Evolutionary conservation across 2,329 filamentous ascomycete species (phyloP).

Genomic region (Colletotrichum liriopes): DNA sequence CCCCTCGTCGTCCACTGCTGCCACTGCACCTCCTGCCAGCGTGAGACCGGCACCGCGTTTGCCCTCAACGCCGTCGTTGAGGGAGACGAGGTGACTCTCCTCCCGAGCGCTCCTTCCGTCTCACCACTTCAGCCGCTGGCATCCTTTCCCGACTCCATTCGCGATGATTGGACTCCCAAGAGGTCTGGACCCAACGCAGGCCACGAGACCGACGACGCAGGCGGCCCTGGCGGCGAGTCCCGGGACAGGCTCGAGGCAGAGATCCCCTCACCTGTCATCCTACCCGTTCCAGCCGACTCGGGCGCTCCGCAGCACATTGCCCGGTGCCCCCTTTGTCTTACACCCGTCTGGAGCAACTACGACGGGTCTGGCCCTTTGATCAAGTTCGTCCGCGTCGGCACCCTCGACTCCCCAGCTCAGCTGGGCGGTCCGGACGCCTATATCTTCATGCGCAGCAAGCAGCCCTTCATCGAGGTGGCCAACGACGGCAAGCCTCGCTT

Average conservation of each 20-base stretch:
- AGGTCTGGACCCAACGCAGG: conserved; percentile 4
- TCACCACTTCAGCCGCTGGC: conserved; percentile 28
- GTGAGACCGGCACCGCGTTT: conserved; percentile 58
- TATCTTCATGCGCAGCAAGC: conserved; percentile 59
- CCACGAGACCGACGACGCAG: not conserved
- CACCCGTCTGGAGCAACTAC: conserved; percentile 61
- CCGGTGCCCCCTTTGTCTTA: conserved; percentile 60
- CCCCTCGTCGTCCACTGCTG: conserved; percentile 62
- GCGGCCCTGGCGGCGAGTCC: not conserved
- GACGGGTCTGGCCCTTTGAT: conserved; percentile 49
- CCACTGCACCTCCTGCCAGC: conserved; percentile 64
- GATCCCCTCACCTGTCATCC: conserved; percentile 42
- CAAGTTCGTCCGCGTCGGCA: conserved; percentile 60
- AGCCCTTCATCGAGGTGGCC: conserved; percentile 55
- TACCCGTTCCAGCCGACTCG: conserved; percentile 57
- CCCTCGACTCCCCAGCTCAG: conserved; percentile 57
- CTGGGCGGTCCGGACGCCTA: conserved; percentile 61
- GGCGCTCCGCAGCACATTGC: conserved; percentile 58
- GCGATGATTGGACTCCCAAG: conserved; percentile 30
- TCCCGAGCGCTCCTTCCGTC: conserved; percentile 47
- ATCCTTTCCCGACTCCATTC: conserved; percentile 23
- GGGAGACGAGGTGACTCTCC: conserved; percentile 52
- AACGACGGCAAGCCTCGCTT: conserved; percentile 56
- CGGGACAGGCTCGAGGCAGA: not conserved
- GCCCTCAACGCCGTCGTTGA: conserved; percentile 62